phyloP scores from a whole-genome alignment of 2,329 filamentous ascomycete species.

The Diaporthe sp. region DNA sequence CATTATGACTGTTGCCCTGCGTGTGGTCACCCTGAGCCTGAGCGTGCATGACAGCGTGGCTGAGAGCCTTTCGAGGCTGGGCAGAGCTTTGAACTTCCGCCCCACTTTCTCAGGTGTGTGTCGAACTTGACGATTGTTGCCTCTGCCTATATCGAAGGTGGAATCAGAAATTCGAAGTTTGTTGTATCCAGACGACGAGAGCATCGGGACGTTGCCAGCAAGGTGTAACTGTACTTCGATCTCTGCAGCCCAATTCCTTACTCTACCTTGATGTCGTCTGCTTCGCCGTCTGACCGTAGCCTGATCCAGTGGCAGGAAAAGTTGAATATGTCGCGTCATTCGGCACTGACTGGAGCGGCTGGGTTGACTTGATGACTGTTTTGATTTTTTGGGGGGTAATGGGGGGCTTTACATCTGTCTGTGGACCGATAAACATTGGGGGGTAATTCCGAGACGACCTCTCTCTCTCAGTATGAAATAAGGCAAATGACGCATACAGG shows the following conservation, averaged over 20 bases:
- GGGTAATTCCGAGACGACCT: constrained; percentile 40
- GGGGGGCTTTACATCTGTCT: constrained; percentile 42
- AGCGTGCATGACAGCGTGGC: neutral
- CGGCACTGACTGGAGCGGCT: constrained; percentile 20
- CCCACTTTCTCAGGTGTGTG: neutral
- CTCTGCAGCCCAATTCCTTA: neutral
- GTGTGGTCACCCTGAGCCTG: neutral
- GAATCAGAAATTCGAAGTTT: neutral
- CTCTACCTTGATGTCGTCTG: constrained; percentile 4
- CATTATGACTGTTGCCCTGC: neutral
- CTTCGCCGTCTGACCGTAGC: neutral
- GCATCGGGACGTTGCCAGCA: neutral
- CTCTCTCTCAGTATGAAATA: constrained; percentile 40
- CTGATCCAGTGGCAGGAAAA: neutral
- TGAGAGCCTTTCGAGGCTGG: neutral
- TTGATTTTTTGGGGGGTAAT: constrained; percentile 40
- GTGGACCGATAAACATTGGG: constrained; percentile 42
- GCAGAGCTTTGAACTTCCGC: neutral
- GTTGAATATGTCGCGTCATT: neutral
- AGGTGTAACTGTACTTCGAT: neutral
- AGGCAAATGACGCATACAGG: constrained; percentile 42
- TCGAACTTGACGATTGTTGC: neutral
- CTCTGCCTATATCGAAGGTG: neutral
- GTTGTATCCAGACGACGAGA: neutral
- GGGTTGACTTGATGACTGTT: constrained; percentile 40